Conservation (phyloP, 1,284 basidiomycete genomes). For the Butyriboletus appendiculatus region DNA sequence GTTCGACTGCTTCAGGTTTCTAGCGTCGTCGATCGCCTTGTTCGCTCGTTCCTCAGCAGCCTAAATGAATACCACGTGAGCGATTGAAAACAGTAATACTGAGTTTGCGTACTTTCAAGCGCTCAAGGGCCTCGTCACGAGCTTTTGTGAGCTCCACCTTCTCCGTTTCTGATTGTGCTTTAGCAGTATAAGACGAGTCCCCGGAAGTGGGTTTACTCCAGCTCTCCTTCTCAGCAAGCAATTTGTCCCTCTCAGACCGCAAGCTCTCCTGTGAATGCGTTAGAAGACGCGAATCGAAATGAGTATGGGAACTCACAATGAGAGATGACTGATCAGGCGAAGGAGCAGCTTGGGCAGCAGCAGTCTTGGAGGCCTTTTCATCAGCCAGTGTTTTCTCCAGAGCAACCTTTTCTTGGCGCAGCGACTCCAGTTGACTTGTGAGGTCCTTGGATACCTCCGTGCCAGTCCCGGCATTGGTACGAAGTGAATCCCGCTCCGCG, state of each 20-base stretch:
- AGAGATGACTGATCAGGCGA: slow-evolving; percentile 38
- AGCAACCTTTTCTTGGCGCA: slow-evolving; percentile 44
- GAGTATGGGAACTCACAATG: slow-evolving; percentile 43
- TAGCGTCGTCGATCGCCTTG: slow-evolving; percentile 48
- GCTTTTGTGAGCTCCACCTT: slow-evolving; percentile 56
- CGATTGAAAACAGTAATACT: neutral
- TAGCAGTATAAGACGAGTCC: slow-evolving; percentile 36
- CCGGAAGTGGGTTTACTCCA: slow-evolving; percentile 37
- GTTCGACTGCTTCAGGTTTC: slow-evolving; percentile 40
- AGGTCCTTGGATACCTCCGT: slow-evolving; percentile 32
- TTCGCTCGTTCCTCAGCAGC: slow-evolving; percentile 45
- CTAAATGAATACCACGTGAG: slow-evolving; percentile 33
- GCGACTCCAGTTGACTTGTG: slow-evolving; percentile 38
- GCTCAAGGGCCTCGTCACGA: slow-evolving; percentile 58
- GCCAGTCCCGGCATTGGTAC: slow-evolving; percentile 13
- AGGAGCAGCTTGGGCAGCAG: slow-evolving; percentile 28
- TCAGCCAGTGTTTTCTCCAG: slow-evolving; percentile 45
- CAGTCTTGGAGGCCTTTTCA: slow-evolving; percentile 37
- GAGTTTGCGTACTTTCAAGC: slow-evolving; percentile 48
- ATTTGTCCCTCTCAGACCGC: slow-evolving; percentile 58
- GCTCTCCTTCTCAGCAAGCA: slow-evolving; percentile 59
- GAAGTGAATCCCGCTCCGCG: slow-evolving; percentile 38
- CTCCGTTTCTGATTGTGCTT: slow-evolving; percentile 54
- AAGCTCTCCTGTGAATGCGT: slow-evolving; percentile 46
- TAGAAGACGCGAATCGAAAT: neutral